These are phyloP conservation scores for Saccharata proteae DNA, from an alignment of 2,329 filamentous ascomycete genomes.

Conservation along the genomic window DNA sequence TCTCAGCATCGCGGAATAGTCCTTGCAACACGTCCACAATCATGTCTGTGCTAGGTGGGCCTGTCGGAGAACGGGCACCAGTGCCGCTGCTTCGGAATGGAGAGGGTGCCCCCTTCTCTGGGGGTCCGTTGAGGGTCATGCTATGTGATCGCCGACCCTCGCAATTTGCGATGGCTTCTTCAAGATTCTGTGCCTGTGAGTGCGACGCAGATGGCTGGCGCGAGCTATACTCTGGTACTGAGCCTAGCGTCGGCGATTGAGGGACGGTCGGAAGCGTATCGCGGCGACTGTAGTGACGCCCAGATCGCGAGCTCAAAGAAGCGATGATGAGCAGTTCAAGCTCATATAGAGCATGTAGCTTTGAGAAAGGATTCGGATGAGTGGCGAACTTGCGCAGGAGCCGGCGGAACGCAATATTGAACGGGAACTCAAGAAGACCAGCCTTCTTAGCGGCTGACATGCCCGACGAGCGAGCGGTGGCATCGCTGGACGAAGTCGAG, in stretches of 20 bases:
- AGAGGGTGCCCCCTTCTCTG: constrained; percentile 12
- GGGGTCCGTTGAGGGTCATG: constrained; percentile 25
- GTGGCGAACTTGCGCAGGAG: constrained; percentile 79
- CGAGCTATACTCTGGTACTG: constrained; percentile 32
- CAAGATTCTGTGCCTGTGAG: constrained; percentile 38
- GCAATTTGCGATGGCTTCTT: constrained; percentile 58
- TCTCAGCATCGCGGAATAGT: constrained; percentile 32
- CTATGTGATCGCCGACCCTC: constrained; percentile 55
- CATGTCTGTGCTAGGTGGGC: constrained; percentile 29
- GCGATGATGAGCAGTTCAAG: constrained; percentile 71
- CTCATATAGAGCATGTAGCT: constrained; percentile 72
- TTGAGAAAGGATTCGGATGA: constrained; percentile 75
- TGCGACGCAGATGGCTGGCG: constrained; percentile 31
- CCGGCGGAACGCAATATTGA: constrained; percentile 64
- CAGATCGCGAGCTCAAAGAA: constrained; percentile 50
- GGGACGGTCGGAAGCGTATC: constrained; percentile 30
- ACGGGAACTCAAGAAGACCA: constrained; percentile 55
- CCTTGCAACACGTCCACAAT: constrained; percentile 30
- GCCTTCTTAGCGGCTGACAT: constrained; percentile 30
- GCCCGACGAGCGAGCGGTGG: constrained; percentile 29
- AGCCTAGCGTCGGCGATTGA: constrained; percentile 32
- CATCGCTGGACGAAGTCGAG: constrained; percentile 33
- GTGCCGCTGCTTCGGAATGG: constrained; percentile 17
- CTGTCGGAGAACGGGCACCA: constrained; percentile 23
- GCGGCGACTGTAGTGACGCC: constrained; percentile 28